Evolutionary conservation across 2,329 filamentous ascomycete genomes (phyloP).

Genomic region (Aotearoamyces nothofagi): DNA sequence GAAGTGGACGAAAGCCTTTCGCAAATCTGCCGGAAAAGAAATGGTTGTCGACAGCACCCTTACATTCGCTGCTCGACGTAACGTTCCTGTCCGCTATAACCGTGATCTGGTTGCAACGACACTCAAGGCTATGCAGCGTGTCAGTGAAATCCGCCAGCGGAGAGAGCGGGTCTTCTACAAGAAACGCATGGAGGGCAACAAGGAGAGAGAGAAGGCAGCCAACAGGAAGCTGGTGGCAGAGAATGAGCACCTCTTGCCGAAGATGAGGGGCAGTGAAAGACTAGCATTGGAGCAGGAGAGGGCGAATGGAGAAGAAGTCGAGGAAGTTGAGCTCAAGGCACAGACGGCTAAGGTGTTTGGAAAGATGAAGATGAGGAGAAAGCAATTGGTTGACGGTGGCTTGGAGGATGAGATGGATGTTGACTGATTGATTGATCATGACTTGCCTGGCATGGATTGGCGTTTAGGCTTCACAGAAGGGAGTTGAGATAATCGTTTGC

Average conservation of each 20-base stretch:
- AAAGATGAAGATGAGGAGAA: conserved; percentile 25
- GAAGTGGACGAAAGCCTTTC: conserved; percentile 93
- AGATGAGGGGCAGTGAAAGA: conserved; percentile 49
- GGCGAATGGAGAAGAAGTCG: conserved; percentile 24
- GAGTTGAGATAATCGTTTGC: conserved; percentile 1
- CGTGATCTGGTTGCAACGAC: conserved; percentile 79
- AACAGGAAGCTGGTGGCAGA: conserved; percentile 81
- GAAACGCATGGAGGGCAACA: conserved; percentile 83
- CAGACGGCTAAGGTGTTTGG: conserved; percentile 21
- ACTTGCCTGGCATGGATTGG: conserved; percentile 3
- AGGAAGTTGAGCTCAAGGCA: conserved; percentile 35
- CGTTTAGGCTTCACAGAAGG: conserved; percentile 4
- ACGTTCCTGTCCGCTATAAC: conserved; percentile 92
- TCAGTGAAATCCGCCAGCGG: conserved; percentile 68
- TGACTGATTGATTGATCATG: conserved; percentile 19
- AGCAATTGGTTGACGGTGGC: conserved; percentile 21
- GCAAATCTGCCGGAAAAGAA: conserved; percentile 67
- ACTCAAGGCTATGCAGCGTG: conserved; percentile 80
- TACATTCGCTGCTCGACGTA: conserved; percentile 81
- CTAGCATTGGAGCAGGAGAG: conserved; percentile 37
- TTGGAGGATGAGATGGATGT: conserved; percentile 34
- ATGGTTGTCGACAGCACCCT: conserved; percentile 92
- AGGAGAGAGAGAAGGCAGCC: conserved; percentile 61
- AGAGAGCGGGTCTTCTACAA: conserved; percentile 90
- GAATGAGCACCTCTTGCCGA: conserved; percentile 83